A percentile compares a stretch with the other conserved stretches of the same genome.
Conservation (phyloP, 2,329 filamentous ascomycete genomes). For the Botrytis deweyae region DNA sequence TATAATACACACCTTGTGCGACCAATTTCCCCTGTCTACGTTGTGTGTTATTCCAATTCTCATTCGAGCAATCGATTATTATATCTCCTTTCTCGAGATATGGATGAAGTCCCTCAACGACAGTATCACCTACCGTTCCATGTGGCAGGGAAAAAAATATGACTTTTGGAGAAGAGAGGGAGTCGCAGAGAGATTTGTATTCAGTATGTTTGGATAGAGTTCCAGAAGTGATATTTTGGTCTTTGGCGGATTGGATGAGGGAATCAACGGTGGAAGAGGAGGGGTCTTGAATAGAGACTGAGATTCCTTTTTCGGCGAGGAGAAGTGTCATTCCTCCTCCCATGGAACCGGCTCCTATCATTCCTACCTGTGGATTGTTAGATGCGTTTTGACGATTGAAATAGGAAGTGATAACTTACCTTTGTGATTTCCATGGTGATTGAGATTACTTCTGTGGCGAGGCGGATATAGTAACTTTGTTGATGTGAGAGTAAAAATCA, state of each 20-base stretch:
- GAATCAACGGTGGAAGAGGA: constrained; percentile 46
- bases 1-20: constrained; percentile 59
- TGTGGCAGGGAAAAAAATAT: constrained; percentile 55
- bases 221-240: constrained; percentile 30
- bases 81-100: constrained; percentile 62
- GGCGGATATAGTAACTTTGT: not conserved
- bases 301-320: constrained; percentile 55
- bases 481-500: not conserved
- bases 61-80: constrained; percentile 68
- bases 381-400: not conserved
- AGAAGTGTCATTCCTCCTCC: constrained; percentile 56
- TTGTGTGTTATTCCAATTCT: constrained; percentile 65
- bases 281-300: constrained; percentile 56
- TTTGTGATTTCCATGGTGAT: not conserved
- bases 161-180: constrained; percentile 49
- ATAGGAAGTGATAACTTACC: not conserved
- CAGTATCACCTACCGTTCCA: constrained; percentile 43
- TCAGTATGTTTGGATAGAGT: constrained; percentile 41
- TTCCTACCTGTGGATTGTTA: constrained; percentile 45
- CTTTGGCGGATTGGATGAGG: constrained; percentile 41
- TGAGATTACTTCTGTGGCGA: not conserved
- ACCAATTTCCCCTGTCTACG: constrained; percentile 57
- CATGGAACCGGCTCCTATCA: constrained; percentile 60
- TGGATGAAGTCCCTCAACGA: constrained; percentile 40
- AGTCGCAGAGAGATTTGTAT: constrained; percentile 46